Evolutionary conservation across 768 basidiomycete species (phyloP), one percentile per base, ranked within the genome.

Genomic region (Pleurotus citrinopileatus): DNA sequence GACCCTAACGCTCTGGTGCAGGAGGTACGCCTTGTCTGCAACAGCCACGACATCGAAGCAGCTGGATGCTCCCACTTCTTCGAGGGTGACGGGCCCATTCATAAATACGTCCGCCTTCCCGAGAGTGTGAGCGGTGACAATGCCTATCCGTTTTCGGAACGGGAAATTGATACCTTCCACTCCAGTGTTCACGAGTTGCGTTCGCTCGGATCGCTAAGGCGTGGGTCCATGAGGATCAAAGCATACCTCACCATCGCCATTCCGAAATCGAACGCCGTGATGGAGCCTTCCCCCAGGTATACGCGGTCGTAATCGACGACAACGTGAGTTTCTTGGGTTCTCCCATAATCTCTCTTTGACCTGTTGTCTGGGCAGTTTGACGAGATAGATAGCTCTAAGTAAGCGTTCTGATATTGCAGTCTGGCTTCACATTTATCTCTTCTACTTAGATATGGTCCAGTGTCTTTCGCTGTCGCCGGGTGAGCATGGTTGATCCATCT

Each of bases 21-120:
- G 48, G 52, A 60, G 10, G 55, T 60, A 27, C 57, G 57, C 9
- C 57, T 60, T 22, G 60, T 60, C 12, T 61, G 57, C 44, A 32
- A 6, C 25, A 45, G 17, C 45, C 48, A 51, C 34, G 48, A 51
- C 19, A 37, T 37, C 22, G 48, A 51, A 25, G 63, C 65, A 10
- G 55, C 61, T 20, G 63, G 64, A 9, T 80, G 78, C 60, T 63
- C 63, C 20, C 76, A 76, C 52, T 63, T 81, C 15, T 75, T 69
- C 55, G 55, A 59, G 38, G 62, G 66, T 25, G 62, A 60, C 29
- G 72, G 73, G 15, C 70, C 78, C 0, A 74, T 69, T n/a, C 74
- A 73, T 55, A 82, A 78, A 56, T 63, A 83, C 22, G 79, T 82
- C 26, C 72, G 80, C 15, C 62, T 84, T 7, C 81, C 82, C 4